Conservation (phyloP, 148 eudicot species). For the Linanthus parryae region DNA sequence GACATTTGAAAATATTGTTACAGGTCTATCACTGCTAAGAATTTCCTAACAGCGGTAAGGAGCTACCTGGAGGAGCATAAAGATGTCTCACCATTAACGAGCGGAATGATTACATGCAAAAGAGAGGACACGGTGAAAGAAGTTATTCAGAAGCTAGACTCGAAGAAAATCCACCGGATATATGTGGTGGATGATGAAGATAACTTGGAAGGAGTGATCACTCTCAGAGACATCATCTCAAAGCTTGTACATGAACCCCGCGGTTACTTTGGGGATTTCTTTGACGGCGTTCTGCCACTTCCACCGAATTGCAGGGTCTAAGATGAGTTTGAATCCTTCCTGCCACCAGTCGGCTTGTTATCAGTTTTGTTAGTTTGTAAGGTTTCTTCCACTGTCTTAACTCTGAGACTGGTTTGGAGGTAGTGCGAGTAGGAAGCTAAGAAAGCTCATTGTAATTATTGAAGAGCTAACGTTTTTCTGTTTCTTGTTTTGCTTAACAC, state of each 20-base stretch:
- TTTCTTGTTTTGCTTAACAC: too few species aligned
- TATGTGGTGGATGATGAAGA: constrained; percentile 71
- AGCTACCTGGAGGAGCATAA: constrained; percentile 54
- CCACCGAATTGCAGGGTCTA: constrained; percentile 67
- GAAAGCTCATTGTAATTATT: too few species aligned
- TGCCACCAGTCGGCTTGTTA: too few species aligned
- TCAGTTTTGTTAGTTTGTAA: too few species aligned
- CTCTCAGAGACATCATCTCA: constrained; percentile 92
- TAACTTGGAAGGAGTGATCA: constrained; percentile 67
- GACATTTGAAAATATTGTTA: too few species aligned
- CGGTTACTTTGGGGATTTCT: constrained; percentile 95
- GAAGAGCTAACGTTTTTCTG: too few species aligned
- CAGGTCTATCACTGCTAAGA: constrained; percentile 92
- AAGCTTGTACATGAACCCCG: constrained; percentile 92
- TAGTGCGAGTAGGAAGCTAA: too few species aligned
- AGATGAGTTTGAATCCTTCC: too few species aligned
- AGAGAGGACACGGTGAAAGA: constrained; percentile 57
- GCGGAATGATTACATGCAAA: constrained; percentile 67
- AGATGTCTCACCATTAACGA: constrained; percentile 32
- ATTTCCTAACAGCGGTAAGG: constrained; percentile 69
- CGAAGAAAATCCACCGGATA: constrained; percentile 70
- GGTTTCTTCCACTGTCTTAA: too few species aligned
- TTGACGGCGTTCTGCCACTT: constrained; percentile 73
- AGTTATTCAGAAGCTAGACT: constrained; percentile 65
- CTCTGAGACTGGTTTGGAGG: too few species aligned